Evolutionary conservation across 139 green algal species (phyloP).

Genomic region (Asterochloris erici): DNA sequence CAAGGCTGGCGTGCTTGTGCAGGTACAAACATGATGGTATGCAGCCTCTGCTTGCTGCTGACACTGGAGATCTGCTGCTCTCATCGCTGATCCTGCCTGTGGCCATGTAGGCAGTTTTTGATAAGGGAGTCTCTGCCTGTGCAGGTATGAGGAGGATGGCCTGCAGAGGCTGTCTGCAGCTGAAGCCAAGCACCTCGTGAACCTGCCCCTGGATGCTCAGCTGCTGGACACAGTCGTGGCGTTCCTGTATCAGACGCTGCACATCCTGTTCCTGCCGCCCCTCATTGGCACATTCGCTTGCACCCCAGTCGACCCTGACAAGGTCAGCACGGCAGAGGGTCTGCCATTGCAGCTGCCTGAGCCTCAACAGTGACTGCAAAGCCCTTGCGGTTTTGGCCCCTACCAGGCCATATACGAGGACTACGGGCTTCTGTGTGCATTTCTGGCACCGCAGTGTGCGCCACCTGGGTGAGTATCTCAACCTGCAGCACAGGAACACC

Average conservation of each 20-base stretch:
- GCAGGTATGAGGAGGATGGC: slow-evolving; percentile 1
- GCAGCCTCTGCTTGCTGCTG: neutral
- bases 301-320: neutral
- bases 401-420: too few species aligned
- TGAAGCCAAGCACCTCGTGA: neutral
- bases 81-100: neutral
- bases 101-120: neutral
- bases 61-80: neutral
- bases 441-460: too few species aligned
- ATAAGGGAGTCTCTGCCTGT: neutral
- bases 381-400: too few species aligned
- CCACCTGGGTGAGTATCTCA: too few species aligned
- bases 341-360: neutral
- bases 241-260: slow-evolving; percentile 1
- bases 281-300: too few species aligned
- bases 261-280: neutral
- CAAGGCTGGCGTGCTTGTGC: neutral
- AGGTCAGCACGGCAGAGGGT: neutral
- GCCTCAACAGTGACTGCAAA: too few species aligned
- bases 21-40: neutral
- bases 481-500: too few species aligned
- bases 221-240: neutral
- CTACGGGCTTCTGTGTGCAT: too few species aligned
- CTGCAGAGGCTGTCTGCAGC: neutral
- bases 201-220: neutral